phyloP scores from a whole-genome alignment of 139 green algal species.

The Chlamydomonas urium region DNA sequence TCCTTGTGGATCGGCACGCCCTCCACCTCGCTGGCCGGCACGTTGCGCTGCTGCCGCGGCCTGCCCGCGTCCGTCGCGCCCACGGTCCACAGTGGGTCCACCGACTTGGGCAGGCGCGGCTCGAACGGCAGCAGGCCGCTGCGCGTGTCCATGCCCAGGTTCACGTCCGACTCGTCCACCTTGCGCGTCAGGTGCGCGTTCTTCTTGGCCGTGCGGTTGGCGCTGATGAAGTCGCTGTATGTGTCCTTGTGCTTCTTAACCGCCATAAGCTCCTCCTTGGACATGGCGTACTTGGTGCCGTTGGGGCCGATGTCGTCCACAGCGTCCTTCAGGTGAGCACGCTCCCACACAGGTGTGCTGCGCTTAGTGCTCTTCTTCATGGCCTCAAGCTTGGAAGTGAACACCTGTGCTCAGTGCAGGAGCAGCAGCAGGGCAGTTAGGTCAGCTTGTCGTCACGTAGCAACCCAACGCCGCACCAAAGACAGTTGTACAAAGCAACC shows the following conservation, averaged over 20 bases:
- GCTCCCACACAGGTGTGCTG: slow-evolving; percentile 36
- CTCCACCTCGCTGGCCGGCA: slow-evolving; percentile 21
- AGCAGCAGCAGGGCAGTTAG: too few relatives aligned
- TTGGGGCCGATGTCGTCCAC: slow-evolving; percentile 14
- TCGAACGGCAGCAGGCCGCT: slow-evolving; percentile 28
- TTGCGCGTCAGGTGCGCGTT: slow-evolving; percentile 2
- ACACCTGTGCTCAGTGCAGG: too few relatives aligned
- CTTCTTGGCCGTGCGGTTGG: slow-evolving; percentile 11
- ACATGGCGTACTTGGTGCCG: slow-evolving; percentile 22
- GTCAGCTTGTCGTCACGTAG: too few relatives aligned
- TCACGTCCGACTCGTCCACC: slow-evolving; percentile 41
- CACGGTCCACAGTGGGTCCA: slow-evolving; percentile 42
- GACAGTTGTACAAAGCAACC: not conserved
- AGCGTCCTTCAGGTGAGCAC: slow-evolving; percentile 20
- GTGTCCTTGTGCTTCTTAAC: slow-evolving; percentile 26
- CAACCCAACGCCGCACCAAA: too few relatives aligned
- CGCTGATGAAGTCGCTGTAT: slow-evolving; percentile 22
- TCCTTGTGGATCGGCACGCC: slow-evolving; percentile 30
- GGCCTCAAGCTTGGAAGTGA: slow-evolving; percentile 20
- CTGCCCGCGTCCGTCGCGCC: slow-evolving; percentile 16
- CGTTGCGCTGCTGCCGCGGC: slow-evolving; percentile 24
- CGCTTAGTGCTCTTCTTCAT: slow-evolving; percentile 18
- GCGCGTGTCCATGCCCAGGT: slow-evolving; percentile 47
- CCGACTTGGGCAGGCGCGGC: slow-evolving; percentile 18
- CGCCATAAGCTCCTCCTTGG: slow-evolving; percentile 21